These are phyloP conservation scores for Debaryomyces udenii DNA, from an alignment of 1,139 yeast genomes.

Conservation along the genomic window DNA sequence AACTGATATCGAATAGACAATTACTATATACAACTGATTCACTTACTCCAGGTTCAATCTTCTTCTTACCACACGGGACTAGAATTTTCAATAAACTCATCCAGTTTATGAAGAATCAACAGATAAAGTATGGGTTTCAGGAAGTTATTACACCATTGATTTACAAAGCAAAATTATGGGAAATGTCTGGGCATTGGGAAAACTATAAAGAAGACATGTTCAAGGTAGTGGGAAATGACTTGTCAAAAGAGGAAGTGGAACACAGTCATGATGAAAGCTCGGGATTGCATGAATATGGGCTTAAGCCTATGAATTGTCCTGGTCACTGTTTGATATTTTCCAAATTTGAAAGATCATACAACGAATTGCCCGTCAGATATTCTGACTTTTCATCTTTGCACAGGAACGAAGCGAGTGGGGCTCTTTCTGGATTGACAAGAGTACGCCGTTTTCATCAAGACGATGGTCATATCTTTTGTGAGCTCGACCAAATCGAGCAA, in stretches of 20 bases:
- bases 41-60: constrained; percentile 83
- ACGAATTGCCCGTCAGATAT: constrained; percentile 85
- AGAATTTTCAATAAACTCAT: constrained; percentile 78
- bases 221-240: constrained; percentile 60
- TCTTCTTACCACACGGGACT: constrained; percentile 91
- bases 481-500: constrained; percentile 72
- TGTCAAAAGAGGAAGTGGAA: constrained; percentile 29
- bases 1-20: constrained; percentile 62
- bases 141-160: constrained; percentile 95
- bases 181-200: constrained; percentile 94
- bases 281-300: constrained; percentile 65
- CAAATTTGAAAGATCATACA: constrained; percentile 80
- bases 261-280: constrained; percentile 19
- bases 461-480: constrained; percentile 97
- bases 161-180: constrained; percentile 84
- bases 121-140: constrained; percentile 79
- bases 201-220: constrained; percentile 96
- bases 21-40: constrained; percentile 76
- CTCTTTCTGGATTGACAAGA: constrained; percentile 90
- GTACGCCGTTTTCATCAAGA: constrained; percentile 98
- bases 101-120: constrained; percentile 82
- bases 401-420: constrained; percentile 94
- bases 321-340: constrained; percentile 92
- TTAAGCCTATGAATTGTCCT: constrained; percentile 99
- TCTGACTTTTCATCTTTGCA: constrained; percentile 95